These are phyloP conservation scores for Orbilia ellipsospora DNA, from an alignment of 2,329 filamentous ascomycete genomes.

Conservation along the genomic window DNA sequence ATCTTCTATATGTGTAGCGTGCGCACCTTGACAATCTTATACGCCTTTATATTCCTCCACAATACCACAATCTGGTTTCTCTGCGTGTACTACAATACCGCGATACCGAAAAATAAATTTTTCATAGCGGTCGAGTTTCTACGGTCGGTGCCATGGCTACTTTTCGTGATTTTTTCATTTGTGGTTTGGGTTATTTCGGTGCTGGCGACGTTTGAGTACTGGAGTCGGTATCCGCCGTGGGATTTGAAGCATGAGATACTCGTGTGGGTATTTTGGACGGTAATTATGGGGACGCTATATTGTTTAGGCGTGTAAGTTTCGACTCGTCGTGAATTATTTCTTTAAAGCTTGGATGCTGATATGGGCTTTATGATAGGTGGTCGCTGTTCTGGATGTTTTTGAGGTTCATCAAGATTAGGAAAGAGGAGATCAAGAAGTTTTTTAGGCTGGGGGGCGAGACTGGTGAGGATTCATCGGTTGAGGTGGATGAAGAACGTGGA, in stretches of 20 bases:
- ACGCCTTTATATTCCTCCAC: constrained; percentile 17
- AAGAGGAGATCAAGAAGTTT: constrained; percentile 20
- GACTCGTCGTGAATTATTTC: not conserved
- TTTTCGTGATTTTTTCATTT: not conserved
- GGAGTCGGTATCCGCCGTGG: not conserved
- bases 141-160: constrained; percentile 19
- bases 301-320: constrained; percentile 27
- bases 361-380: constrained; percentile 16
- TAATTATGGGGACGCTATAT: not conserved
- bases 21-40: constrained; percentile 5
- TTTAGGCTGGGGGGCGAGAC: constrained; percentile 22
- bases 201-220: not conserved
- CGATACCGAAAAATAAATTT: constrained; percentile 10
- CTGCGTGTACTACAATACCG: constrained; percentile 45
- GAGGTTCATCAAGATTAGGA: constrained; percentile 25
- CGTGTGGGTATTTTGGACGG: not conserved
- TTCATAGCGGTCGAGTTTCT: constrained; percentile 27
- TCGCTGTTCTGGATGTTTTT: constrained; percentile 34
- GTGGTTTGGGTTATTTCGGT: not conserved
- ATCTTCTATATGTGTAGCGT: not conserved
- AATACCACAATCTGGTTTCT: constrained; percentile 31
- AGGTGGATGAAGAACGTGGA: not conserved
- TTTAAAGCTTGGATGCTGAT: not conserved
- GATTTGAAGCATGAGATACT: not conserved
- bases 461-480: not conserved